Conservation (phyloP, 2,329 filamentous ascomycete genomes). For the Zarea fungicola region DNA sequence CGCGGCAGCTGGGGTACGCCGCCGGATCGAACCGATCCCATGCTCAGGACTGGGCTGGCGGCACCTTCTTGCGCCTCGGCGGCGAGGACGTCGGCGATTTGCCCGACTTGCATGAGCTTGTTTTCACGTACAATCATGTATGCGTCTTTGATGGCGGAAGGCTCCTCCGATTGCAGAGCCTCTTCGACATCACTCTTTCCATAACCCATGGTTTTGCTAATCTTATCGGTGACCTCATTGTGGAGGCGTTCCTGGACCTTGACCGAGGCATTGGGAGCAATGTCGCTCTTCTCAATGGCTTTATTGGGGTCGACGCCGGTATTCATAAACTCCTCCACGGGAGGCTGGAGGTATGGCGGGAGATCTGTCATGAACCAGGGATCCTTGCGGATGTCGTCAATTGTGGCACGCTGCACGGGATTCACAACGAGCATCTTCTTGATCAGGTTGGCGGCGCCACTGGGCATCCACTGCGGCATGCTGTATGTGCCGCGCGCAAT, state of each 20-base stretch:
- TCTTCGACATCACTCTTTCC: slow-evolving; percentile 92
- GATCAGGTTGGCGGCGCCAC: slow-evolving; percentile 76
- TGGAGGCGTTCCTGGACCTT: slow-evolving; percentile 86
- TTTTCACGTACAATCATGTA: slow-evolving; percentile 98
- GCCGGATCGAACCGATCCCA: slow-evolving; percentile 50
- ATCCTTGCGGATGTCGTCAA: slow-evolving; percentile 87
- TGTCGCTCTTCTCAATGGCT: slow-evolving; percentile 75
- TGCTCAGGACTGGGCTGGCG: slow-evolving; percentile 49
- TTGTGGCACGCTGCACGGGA: slow-evolving; percentile 87
- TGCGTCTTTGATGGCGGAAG: slow-evolving; percentile 96
- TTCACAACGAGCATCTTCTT: slow-evolving; percentile 94
- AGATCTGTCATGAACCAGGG: slow-evolving; percentile 90
- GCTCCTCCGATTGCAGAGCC: slow-evolving; percentile 83
- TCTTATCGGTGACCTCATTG: slow-evolving; percentile 86
- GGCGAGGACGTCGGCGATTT: slow-evolving; percentile 29
- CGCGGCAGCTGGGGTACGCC: slow-evolving; percentile 46
- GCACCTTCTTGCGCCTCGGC: slow-evolving; percentile 33
- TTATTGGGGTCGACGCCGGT: slow-evolving; percentile 92
- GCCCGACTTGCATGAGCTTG: slow-evolving; percentile 91
- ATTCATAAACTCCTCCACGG: slow-evolving; percentile 86
- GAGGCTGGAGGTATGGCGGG: slow-evolving; percentile 78
- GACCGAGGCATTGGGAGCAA: slow-evolving; percentile 72
- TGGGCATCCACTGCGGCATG: slow-evolving; percentile 84
- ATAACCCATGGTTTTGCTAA: slow-evolving; percentile 98
- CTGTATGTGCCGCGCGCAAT: slow-evolving; percentile 92